These are phyloP conservation scores for Artomyces pyxidatus DNA, from an alignment of 768 basidiomycete genomes.

Conservation along the genomic window DNA sequence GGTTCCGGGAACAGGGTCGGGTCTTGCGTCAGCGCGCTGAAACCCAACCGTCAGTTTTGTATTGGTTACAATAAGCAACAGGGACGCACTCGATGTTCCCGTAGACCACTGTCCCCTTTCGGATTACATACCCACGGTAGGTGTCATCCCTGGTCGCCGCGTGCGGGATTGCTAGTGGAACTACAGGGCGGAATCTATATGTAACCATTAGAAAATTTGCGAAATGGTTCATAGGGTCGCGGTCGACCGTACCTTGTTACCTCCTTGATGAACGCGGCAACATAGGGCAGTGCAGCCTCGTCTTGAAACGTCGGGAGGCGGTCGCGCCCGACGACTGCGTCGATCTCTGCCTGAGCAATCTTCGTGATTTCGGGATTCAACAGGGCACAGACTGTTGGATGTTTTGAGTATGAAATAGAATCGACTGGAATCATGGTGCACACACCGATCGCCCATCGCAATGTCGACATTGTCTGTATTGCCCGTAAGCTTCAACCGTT, in stretches of 20 bases:
- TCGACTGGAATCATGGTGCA: neutral
- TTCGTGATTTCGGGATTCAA: conserved; percentile 9
- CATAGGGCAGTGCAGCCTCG: conserved; percentile 9
- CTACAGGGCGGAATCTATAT: conserved; percentile 4
- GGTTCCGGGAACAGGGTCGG: conserved; percentile 16
- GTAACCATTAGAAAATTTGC: neutral
- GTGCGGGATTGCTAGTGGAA: conserved; percentile 6
- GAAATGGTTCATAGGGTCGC: neutral
- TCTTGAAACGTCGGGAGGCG: conserved; percentile 14
- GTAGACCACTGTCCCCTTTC: conserved; percentile 1
- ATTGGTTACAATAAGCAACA: too few species aligned
- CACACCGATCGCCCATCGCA: conserved; percentile 4
- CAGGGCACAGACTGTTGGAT: neutral
- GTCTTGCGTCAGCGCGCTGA: conserved; percentile 15
- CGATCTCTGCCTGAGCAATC: conserved; percentile 15
- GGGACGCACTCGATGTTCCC: conserved; percentile 7
- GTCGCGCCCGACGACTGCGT: conserved; percentile 8
- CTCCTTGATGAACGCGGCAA: conserved; percentile 13
- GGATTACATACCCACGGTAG: conserved; percentile 8
- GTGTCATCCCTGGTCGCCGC: conserved; percentile 2
- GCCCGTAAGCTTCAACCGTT: neutral
- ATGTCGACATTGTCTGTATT: conserved; percentile 4
- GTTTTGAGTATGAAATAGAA: neutral
- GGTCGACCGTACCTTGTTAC: conserved; percentile 1
- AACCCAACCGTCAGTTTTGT: too few species aligned